Base-by-base conservation (phyloP, 352 stramenopile genomes). In the Phytophthora megakarya region DNA sequence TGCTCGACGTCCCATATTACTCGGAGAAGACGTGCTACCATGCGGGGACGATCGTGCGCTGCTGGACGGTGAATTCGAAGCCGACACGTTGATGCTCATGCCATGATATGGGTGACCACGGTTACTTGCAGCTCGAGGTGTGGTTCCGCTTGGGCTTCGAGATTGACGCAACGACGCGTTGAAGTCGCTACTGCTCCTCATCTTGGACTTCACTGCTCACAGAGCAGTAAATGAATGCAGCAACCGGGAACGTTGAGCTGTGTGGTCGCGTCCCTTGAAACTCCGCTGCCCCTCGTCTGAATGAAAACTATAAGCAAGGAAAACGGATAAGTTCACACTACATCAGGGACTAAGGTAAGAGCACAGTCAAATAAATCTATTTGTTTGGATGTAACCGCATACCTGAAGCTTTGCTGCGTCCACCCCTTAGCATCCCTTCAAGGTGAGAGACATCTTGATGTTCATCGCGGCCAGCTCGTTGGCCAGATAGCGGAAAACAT, bases 381-480 rank as follows among this genome's bases (percentile, higher is more conserved):
- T 74, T 75, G 56, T 58, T 63, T 55, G 37, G 46, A 28, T 23
- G 22, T 52, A 66, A 61, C 44, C 15, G 63, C 62, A 69, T 64
- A 59, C 62, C 55, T 65, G 55, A 61, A 35, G 40, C 38, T 18
- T 15, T 39, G n/a, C 5, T 61, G 56, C 25, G 40, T 33, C 13
- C 45, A 55, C 63, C 18, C 5, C 16, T 75, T 67, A 78, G 40
- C 70, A 78, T 58, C 78, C 81, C 73, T 93, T 96, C 53, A 96
- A 61, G 19, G 72, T 90, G 64, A 99, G 84, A 49, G 91, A 97
- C 76, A 99, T 92, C 81, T 99, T 99, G 72, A 99, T 99, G 76
- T 99, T 99, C 98, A 99, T 99, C 38, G 90, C 98, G 19, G 97
- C 97, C 21, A 99, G 82, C 74, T 99, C 98, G 78, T 99, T 99